phyloP scores from a whole-genome alignment of 176 grass and related monocot genomes.

The Carex pumila region DNA sequence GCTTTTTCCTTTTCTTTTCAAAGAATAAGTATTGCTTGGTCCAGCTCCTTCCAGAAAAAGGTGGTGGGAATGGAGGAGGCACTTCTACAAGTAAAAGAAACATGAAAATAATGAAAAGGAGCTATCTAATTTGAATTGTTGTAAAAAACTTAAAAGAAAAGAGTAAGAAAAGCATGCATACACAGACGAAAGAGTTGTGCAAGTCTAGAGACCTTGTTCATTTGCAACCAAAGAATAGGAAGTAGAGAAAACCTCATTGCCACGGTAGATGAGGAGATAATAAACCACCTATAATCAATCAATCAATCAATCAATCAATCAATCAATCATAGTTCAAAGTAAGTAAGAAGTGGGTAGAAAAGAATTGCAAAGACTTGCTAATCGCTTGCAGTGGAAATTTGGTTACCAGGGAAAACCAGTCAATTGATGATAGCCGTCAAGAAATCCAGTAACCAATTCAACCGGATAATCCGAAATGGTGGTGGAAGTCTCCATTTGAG shows the following conservation, averaged over 20 bases:
- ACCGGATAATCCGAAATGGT: conserved; percentile 23
- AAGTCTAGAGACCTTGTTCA: conserved; percentile 60
- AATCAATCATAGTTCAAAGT: background rate
- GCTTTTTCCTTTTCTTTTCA: conserved; percentile 60
- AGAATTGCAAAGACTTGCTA: background rate
- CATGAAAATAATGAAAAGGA: conserved; percentile 10
- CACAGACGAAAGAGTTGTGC: conserved; percentile 36
- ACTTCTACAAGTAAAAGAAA: conserved; percentile 65
- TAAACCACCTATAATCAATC: conserved; percentile 21
- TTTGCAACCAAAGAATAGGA: conserved; percentile 53
- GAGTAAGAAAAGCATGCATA: conserved; percentile 20
- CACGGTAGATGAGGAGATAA: conserved; percentile 33
- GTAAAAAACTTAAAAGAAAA: background rate
- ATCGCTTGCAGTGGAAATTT: background rate
- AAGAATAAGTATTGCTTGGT: conserved; percentile 52
- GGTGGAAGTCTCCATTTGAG: background rate
- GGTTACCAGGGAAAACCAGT: conserved; percentile 81
- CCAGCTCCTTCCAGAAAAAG: conserved; percentile 45
- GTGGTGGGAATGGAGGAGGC: conserved; percentile 60
- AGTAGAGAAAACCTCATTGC: conserved; percentile 34
- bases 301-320: conserved; percentile 80
- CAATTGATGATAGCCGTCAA: conserved; percentile 58
- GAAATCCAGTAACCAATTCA: conserved; percentile 12
- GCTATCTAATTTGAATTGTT: no score
- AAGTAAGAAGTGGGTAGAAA: background rate